Percentiles rank a stretch among this genome's conserved stretches.
Evolutionary conservation across 2,329 filamentous ascomycete species (phyloP).

Genomic region (Colletotrichum sp.): DNA sequence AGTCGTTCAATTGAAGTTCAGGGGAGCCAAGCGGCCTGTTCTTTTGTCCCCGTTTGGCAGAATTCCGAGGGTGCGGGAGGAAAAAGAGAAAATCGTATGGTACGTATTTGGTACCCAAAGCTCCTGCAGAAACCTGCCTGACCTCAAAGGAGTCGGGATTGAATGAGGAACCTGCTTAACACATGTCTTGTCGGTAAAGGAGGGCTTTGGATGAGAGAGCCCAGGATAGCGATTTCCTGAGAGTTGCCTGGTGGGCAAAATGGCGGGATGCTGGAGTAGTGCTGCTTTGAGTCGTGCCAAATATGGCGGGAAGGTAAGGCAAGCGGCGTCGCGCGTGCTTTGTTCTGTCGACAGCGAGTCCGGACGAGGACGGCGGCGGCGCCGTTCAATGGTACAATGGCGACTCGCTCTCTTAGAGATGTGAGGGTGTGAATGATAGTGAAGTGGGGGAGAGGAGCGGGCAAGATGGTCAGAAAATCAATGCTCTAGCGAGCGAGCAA

Average conservation of each 20-base stretch:
- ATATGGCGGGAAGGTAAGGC: background rate
- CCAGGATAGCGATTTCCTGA: constrained; percentile 35
- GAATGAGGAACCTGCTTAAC: constrained; percentile 20
- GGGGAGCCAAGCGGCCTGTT: background rate
- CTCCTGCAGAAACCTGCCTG: constrained; percentile 84
- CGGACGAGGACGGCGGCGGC: background rate
- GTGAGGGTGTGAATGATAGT: background rate
- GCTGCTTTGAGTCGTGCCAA: background rate
- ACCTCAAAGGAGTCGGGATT: constrained; percentile 72
- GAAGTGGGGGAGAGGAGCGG: background rate
- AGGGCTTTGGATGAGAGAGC: constrained; percentile 17
- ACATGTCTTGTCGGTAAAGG: constrained; percentile 11
- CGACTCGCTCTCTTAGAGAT: background rate
- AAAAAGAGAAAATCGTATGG: background rate
- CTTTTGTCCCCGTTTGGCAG: background rate
- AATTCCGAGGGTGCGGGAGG: background rate
- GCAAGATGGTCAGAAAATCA: background rate
- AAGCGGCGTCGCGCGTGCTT: background rate
- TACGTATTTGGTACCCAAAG: constrained; percentile 15
- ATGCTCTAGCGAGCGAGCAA: constrained; percentile 7
- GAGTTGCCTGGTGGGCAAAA: background rate
- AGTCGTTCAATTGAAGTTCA: background rate
- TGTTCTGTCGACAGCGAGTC: background rate
- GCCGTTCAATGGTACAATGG: background rate
- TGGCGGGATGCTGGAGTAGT: background rate